Evolutionary conservation across 2,329 filamentous ascomycete genomes (phyloP).

Genomic region (Aaosphaeria arxii): DNA sequence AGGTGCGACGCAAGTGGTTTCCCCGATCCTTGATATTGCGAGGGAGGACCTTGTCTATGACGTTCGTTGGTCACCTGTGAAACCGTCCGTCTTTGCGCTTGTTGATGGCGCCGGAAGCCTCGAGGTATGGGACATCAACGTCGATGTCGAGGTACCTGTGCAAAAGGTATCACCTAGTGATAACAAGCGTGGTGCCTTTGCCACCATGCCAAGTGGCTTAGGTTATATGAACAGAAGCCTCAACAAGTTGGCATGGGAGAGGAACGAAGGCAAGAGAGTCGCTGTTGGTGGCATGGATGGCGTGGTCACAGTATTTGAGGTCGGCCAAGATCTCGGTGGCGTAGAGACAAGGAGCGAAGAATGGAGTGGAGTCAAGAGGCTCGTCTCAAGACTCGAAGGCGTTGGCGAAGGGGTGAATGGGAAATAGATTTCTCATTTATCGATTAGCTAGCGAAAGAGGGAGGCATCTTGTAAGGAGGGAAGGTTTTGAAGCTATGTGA

Average conservation of each 20-base stretch:
- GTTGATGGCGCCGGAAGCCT: constrained; percentile 91
- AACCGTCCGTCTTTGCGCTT: constrained; percentile 89
- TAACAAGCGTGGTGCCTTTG: constrained; percentile 34
- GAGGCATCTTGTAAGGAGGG: too few relatives aligned
- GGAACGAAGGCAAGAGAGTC: constrained; percentile 78
- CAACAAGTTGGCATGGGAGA: constrained; percentile 95
- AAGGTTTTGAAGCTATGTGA: too few relatives aligned
- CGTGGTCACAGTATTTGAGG: constrained; percentile 88
- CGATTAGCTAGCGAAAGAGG: too few relatives aligned
- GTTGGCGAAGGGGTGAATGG: neutral
- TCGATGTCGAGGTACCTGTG: constrained; percentile 89
- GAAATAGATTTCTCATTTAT: too few relatives aligned
- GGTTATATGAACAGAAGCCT: constrained; percentile 78
- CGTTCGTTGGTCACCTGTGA: constrained; percentile 89
- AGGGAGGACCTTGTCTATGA: constrained; percentile 97
- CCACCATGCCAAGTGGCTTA: constrained; percentile 36
- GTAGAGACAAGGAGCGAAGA: constrained; percentile 84
- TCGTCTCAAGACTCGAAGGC: constrained; percentile 71
- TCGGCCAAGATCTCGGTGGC: constrained; percentile 77
- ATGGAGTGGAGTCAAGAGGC: constrained; percentile 89
- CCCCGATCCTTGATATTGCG: constrained; percentile 82
- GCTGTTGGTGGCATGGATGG: constrained; percentile 92
- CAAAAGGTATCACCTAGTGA: constrained; percentile 72
- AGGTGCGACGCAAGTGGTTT: constrained; percentile 50
- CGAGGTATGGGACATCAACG: constrained; percentile 92